Base-by-base conservation (phyloP, 768 basidiomycete species). In the Imleria badia region DNA sequence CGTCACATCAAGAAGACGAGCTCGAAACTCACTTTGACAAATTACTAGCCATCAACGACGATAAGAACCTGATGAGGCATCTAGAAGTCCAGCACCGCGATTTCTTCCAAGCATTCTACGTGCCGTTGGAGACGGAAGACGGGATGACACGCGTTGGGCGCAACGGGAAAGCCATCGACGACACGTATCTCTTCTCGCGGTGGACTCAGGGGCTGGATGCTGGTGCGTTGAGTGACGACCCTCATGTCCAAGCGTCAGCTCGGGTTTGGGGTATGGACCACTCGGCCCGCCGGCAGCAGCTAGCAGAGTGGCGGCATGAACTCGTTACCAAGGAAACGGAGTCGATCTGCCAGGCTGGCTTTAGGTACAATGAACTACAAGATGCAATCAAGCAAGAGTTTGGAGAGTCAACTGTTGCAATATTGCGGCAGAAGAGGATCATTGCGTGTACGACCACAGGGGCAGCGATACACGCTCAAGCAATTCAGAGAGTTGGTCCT, bases 401-500 rank as follows among this genome's bases (percentile, higher is more conserved):
- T 51, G 55, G 55, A 1, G 64, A 72, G 49, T 70, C 67, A 10
- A 73, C 71, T 3, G 60, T 63, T 0, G 64, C 59, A 1, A 58
- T 76, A 8, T 60, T 87, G 33, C 59, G 54, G 45, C 62, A 45
- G 36, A 85, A 83, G 67, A 70, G 81, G 19, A 79, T 88, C 39
- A 82, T 88, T 10, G 86, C 78, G 0, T 87, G 85, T 58, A 88
- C 86, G 0, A 88, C 86, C 0, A 86, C 86, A 0, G 86, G 76
- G 1, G 86, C 86, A 0, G 86, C 86, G 0, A 88, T 81, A 64
- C 80, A 83, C 52, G 67, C 71, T 0, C 64, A 74, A 3, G 72
- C 68, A 10, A 76, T 88, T 20, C 75, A 73, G 15, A 69, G 68
- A 0, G 77, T 73, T 2, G 64, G 67, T 5, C 81, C 84, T 0